Percentiles rank a stretch among this genome's conserved stretches.
phyloP scores from a whole-genome alignment of 768 basidiomycete species.

The Mycena albidolilacea region DNA sequence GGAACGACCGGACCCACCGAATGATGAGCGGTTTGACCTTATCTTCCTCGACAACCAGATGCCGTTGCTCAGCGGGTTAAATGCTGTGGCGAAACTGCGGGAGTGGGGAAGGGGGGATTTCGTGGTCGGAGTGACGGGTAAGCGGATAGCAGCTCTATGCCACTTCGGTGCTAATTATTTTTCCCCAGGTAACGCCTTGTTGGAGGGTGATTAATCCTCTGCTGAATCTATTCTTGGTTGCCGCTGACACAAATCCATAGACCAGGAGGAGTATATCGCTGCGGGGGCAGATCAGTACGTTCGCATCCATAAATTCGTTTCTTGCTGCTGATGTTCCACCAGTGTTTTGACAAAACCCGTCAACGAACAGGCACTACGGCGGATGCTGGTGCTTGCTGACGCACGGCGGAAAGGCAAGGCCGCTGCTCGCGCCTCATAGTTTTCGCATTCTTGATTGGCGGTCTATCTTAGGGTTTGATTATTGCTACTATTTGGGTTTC shows the following conservation, averaged over 20 bases:
- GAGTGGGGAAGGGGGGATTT: slow-evolving; percentile 78
- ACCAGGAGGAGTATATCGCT: slow-evolving; percentile 82
- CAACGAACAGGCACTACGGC: slow-evolving; percentile 67
- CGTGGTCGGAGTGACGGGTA: slow-evolving; percentile 87
- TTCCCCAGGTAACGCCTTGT: slow-evolving; percentile 66
- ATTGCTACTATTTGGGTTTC: slow-evolving; percentile 19
- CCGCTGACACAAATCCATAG: slow-evolving; percentile 56
- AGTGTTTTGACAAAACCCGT: slow-evolving; percentile 89
- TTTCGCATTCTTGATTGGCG: slow-evolving; percentile 14
- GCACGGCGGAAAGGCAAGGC: slow-evolving; percentile 57
- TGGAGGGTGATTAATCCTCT: slow-evolving; percentile 55
- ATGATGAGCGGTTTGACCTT: slow-evolving; percentile 60
- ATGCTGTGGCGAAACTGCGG: slow-evolving; percentile 75
- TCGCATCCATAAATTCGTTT: slow-evolving; percentile 12
- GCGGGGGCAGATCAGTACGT: slow-evolving; percentile 84
- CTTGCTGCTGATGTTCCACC: slow-evolving; percentile 34
- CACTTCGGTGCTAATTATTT: slow-evolving; percentile 12
- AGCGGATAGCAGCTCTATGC: slow-evolving; percentile 34
- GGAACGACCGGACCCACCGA: slow-evolving; percentile 48
- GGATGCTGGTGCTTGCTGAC: slow-evolving; percentile 62
- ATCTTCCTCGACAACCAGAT: slow-evolving; percentile 84
- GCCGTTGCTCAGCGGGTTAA: slow-evolving; percentile 84
- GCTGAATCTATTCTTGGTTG: slow-evolving; percentile 17
- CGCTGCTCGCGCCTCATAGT: slow-evolving; percentile 24
- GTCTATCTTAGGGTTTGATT: slow-evolving; percentile 31